Conservation (phyloP, 2,329 filamentous ascomycete genomes). For the Alternaria novae-zelandiae region DNA sequence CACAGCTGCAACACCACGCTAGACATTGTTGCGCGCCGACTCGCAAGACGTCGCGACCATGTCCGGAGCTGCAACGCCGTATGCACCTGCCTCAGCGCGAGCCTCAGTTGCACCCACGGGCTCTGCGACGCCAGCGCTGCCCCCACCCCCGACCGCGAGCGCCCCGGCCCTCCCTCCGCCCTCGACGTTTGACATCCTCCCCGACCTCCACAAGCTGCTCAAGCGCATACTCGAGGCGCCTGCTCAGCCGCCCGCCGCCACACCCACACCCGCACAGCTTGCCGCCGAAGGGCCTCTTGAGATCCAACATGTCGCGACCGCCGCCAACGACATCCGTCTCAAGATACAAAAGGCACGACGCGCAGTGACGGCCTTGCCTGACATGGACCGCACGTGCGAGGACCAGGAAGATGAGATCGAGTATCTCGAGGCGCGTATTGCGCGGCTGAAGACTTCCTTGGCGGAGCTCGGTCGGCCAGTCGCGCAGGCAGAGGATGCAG, state of each 20-base stretch:
- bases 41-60: slow-evolving; percentile 26
- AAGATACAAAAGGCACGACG: slow-evolving; percentile 79
- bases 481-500: slow-evolving; percentile 23
- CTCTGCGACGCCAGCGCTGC: slow-evolving; percentile 35
- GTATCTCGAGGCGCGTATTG: slow-evolving; percentile 69
- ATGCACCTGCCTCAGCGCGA: slow-evolving; percentile 38
- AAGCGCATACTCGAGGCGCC: slow-evolving; percentile 68
- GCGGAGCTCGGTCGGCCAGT: slow-evolving; percentile 37
- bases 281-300: slow-evolving; percentile 55
- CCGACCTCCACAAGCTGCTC: slow-evolving; percentile 79
- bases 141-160: slow-evolving; percentile 36
- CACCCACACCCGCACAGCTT: slow-evolving; percentile 33
- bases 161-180: slow-evolving; percentile 73
- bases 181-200: slow-evolving; percentile 83
- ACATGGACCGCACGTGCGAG: slow-evolving; percentile 69
- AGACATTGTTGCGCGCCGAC: slow-evolving; percentile 9
- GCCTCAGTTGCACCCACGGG: slow-evolving; percentile 43
- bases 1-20: slow-evolving; percentile 28
- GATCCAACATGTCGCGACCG: slow-evolving; percentile 78
- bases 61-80: slow-evolving; percentile 44
- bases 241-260: slow-evolving; percentile 40
- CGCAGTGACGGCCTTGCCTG: slow-evolving; percentile 70
- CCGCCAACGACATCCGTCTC: slow-evolving; percentile 79
- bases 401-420: slow-evolving; percentile 76
- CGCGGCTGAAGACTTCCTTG: slow-evolving; percentile 60